A percentile compares a stretch with the other conserved stretches of the same genome.
Evolutionary conservation across 2,329 filamentous ascomycete genomes (phyloP).

Genomic region (Nothophaeocryptopus gaeumannii): DNA sequence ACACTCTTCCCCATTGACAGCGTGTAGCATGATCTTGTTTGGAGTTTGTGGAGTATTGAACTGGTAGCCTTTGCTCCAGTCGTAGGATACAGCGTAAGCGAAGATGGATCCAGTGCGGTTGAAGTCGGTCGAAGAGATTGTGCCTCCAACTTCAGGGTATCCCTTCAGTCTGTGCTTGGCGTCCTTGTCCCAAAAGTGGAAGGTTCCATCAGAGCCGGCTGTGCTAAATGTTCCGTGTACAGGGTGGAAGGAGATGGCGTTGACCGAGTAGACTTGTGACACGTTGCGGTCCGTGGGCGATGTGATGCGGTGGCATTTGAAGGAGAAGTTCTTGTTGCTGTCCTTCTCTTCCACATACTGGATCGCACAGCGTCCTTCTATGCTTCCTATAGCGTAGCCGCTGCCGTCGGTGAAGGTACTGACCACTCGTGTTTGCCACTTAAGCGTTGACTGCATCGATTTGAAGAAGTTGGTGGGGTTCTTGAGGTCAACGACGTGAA

Average conservation of each 20-base stretch:
- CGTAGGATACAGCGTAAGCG: slow-evolving; percentile 77
- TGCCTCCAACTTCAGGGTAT: slow-evolving; percentile 63
- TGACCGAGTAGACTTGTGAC: slow-evolving; percentile 90
- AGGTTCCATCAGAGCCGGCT: slow-evolving; percentile 90
- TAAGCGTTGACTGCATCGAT: slow-evolving; percentile 89
- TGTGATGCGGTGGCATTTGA: slow-evolving; percentile 94
- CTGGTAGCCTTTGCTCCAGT: slow-evolving; percentile 96
- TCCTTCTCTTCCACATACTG: slow-evolving; percentile 99
- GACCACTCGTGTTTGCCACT: slow-evolving; percentile 95
- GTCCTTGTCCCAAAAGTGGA: slow-evolving; percentile 86
- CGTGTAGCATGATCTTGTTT: slow-evolving; percentile 52
- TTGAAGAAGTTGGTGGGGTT: slow-evolving; percentile 92
- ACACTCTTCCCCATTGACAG: slow-evolving; percentile 48
- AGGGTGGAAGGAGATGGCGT: slow-evolving; percentile 97
- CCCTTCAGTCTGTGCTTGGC: slow-evolving; percentile 60
- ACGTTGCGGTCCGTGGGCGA: slow-evolving; percentile 61
- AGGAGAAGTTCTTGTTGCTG: slow-evolving; percentile 80
- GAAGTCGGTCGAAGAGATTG: slow-evolving; percentile 89
- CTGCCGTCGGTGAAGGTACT: slow-evolving; percentile 90
- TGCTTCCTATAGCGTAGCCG: slow-evolving; percentile 92
- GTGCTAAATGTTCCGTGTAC: slow-evolving; percentile 98
- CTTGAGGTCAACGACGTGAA: slow-evolving; percentile 89
- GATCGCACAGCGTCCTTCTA: slow-evolving; percentile 95
- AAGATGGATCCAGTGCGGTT: slow-evolving; percentile 70
- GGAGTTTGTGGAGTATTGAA: slow-evolving; percentile 66